Base-by-base conservation (phyloP, 202 grass and related monocot genomes). In the Carex arenaria region DNA sequence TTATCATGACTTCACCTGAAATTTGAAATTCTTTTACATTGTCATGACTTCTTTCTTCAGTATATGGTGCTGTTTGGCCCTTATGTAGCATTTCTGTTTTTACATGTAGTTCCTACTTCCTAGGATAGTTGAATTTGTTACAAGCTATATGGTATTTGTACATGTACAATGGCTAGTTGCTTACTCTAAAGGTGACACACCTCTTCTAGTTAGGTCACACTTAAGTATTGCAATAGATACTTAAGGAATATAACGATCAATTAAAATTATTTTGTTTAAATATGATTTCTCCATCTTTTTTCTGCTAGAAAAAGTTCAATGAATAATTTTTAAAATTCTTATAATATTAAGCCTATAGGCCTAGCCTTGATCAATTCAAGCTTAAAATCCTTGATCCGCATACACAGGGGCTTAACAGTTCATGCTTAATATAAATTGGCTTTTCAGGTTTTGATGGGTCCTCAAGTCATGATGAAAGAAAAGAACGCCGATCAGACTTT, bases 361-460 rank as follows among this genome's bases (percentile, higher is more conserved):
- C 47, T 31, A 54, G 11, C 6, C 45, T 53, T 53, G 13, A 72
- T 52, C 52, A 26, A 15, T 13, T 54, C 43, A 74, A 28, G 22
- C 47, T 28, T 31, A n/a, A 74, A 74, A 17, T 12, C 23, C 45
- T 74, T 52, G 45, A 26, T 53, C 30, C 0, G 4, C 43, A 73
- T 5, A 32, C 49, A 54, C 47, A 30, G 47, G 56, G 14, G 14
- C 26, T 32, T 34, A 56, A 32, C 72, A 34, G 26, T 56, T 34
- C 15, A 53, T 59, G 53, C 15, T 54, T 78, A 53, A 78, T 59
- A 8, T 11, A 51, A 23, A 52, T 19, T 78, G 11, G 28, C 5
- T 88, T 85, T 38, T 79, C 81, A 96, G 93, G 91, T 88, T 90
- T 89, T 83, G 91, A 96, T 40, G 93, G 93, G 7, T 86, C 78